Percentiles rank a stretch among this genome's conserved stretches.
Evolutionary conservation across 2,329 filamentous ascomycete species (phyloP).

Genomic region (Stylonectria norvegica): DNA sequence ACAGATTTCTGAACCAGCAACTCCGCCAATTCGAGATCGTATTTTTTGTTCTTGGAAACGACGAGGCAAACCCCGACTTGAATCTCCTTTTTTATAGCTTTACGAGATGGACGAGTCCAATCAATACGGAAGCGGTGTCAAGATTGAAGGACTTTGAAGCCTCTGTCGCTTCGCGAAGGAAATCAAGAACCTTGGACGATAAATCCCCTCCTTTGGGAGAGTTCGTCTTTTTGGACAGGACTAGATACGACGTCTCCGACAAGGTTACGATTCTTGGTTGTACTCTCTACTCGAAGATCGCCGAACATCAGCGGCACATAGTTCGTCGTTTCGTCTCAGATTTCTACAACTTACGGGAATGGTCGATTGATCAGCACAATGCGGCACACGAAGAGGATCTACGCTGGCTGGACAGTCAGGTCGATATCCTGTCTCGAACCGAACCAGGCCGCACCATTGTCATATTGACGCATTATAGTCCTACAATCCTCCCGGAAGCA

Average conservation of each 20-base stretch:
- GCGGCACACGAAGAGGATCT: slow-evolving; percentile 38
- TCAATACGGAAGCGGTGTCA: slow-evolving; percentile 33
- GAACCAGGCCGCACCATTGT: slow-evolving; percentile 27
- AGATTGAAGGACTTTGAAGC: slow-evolving; percentile 33
- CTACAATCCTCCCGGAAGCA: slow-evolving; percentile 32
- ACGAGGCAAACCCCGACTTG: slow-evolving; percentile 46
- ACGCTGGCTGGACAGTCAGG: slow-evolving; percentile 40
- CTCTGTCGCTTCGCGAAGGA: slow-evolving; percentile 5
- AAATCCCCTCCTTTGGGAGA: slow-evolving; percentile 30
- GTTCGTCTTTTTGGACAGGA: slow-evolving; percentile 39
- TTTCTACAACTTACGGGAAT: slow-evolving; percentile 46
- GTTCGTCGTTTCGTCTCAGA: slow-evolving; percentile 46
- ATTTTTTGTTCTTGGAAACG: slow-evolving; percentile 54
- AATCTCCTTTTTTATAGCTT: slow-evolving; percentile 18
- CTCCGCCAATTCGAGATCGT: slow-evolving; percentile 47
- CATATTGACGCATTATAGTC: slow-evolving; percentile 44
- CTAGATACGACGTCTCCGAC: slow-evolving; percentile 21
- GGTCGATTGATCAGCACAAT: slow-evolving; percentile 38
- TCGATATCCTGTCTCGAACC: slow-evolving; percentile 24
- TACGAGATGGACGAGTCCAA: too few relatives aligned
- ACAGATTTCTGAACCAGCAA: slow-evolving; percentile 46
- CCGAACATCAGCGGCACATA: slow-evolving; percentile 31
- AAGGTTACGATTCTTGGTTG: slow-evolving; percentile 32
- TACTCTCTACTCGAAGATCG: slow-evolving; percentile 47
- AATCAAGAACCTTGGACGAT: not conserved